A percentile compares a stretch with the other conserved stretches of the same genome.
phyloP scores from a whole-genome alignment of 371 early-diverging fungal genomes.

The Mucor plumbeus region DNA sequence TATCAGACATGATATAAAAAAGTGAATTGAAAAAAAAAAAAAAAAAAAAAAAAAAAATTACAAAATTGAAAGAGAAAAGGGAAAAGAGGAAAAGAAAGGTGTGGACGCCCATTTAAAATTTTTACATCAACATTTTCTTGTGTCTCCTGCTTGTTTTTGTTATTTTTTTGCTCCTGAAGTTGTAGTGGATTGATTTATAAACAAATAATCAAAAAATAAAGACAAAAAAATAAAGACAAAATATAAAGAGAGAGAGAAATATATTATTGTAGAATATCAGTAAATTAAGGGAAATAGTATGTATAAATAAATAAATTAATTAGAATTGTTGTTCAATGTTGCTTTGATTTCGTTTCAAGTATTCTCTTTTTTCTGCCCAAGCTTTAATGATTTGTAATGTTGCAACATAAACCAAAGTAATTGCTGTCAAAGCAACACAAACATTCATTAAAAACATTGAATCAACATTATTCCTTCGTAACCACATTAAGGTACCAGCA shows the following conservation, averaged over 20 bases:
- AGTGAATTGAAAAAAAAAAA: no score
- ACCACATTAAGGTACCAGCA: conserved; percentile 49
- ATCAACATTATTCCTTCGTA: conserved; percentile 50
- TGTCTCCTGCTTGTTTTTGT: not conserved
- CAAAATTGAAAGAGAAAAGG: conserved; percentile 1
- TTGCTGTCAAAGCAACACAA: conserved; percentile 46
- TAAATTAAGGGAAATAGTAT: not conserved
- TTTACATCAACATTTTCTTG: conserved; percentile 3
- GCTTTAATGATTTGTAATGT: conserved; percentile 46
- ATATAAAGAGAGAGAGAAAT: not conserved
- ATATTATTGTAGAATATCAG: no score
- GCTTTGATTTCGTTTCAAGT: conserved; percentile 24
- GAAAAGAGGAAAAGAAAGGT: conserved; percentile 2
- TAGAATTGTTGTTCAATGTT: not conserved
- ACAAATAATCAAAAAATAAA: not conserved
- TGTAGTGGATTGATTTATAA: not conserved
- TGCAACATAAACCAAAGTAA: conserved; percentile 47
- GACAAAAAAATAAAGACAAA: not conserved
- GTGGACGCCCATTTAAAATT: conserved; percentile 1
- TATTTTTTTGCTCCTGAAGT: not conserved
- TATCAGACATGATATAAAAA: conserved; percentile 21
- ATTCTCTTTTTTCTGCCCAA: conserved; percentile 51
- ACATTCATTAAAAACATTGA: conserved; percentile 59
- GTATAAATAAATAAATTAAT: not conserved
- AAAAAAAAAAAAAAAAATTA: not conserved